Conservation (phyloP, 2,329 filamentous ascomycete genomes). For the Trichophyton benhamiae region DNA sequence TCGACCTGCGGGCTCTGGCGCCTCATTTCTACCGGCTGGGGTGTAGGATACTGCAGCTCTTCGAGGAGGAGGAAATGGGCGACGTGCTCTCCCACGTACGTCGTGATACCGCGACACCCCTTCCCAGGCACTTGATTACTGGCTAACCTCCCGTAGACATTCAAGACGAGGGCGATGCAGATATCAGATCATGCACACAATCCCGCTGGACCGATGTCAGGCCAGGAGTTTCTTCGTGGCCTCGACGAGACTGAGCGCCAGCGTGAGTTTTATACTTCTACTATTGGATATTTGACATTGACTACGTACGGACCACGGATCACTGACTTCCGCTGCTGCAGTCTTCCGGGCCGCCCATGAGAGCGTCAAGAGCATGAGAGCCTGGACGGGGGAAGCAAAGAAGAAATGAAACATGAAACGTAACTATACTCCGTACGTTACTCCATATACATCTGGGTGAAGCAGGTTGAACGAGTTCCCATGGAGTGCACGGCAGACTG, state of each 20-base stretch:
- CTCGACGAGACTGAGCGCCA: conserved; percentile 81
- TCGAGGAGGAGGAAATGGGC: conserved; percentile 73
- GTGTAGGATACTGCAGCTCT: conserved; percentile 74
- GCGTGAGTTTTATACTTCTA: conserved; percentile 29
- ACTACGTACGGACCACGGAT: not conserved
- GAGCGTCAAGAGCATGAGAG: conserved; percentile 55
- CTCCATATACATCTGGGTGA: too few species aligned
- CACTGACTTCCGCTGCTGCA: conserved; percentile 13
- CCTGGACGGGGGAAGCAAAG: conserved; percentile 56
- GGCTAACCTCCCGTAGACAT: conserved; percentile 44
- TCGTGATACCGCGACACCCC: not conserved
- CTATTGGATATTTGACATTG: conserved; percentile 4
- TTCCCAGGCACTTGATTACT: not conserved
- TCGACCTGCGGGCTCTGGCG: conserved; percentile 70
- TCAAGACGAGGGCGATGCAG: conserved; percentile 66
- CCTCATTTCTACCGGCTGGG: conserved; percentile 81
- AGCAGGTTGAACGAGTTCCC: too few species aligned
- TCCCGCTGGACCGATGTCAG: conserved; percentile 55
- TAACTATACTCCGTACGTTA: too few species aligned
- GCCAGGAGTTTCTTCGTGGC: conserved; percentile 72
- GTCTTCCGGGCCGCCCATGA: conserved; percentile 66
- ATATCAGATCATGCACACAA: conserved; percentile 85
- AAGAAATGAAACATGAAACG: conserved; percentile 20
- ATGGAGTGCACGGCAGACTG: not conserved
- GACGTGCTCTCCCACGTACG: conserved; percentile 51